phyloP scores from a whole-genome alignment of 495 filamentous ascomycete genomes.

The Talaromyces nanjingensis region DNA sequence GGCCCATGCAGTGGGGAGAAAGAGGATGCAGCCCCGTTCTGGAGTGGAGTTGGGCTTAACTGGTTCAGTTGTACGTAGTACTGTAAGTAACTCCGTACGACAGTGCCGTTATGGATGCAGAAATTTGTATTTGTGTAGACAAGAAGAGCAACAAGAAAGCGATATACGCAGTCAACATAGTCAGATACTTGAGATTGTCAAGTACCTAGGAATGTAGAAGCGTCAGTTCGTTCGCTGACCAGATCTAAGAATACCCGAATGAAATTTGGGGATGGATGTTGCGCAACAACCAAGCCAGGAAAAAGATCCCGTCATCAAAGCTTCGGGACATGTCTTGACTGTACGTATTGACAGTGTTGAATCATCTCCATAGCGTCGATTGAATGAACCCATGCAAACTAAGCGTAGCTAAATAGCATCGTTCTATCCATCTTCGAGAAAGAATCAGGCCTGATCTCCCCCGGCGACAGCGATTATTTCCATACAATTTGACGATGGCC shows the following conservation, averaged over 20 bases:
- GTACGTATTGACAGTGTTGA: neutral
- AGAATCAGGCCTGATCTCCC: neutral
- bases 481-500: neutral
- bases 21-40: slow-evolving; percentile 1
- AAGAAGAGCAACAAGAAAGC: neutral
- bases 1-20: neutral
- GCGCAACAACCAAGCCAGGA: neutral
- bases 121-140: neutral
- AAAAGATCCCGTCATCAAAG: neutral
- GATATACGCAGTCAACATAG: too few relatives aligned
- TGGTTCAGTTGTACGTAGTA: neutral
- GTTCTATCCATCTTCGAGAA: neutral
- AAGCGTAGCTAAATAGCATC: neutral
- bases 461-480: neutral
- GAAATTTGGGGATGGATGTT: neutral
- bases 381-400: neutral
- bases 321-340: neutral
- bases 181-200: neutral
- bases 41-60: neutral
- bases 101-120: neutral
- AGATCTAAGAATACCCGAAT: neutral
- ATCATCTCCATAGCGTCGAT: neutral
- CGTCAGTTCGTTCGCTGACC: neutral
- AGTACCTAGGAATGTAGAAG: too few relatives aligned
- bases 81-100: neutral